Evolutionary conservation across 495 filamentous ascomycete species (phyloP), one percentile per base, ranked within the genome.

Genomic region (Podospora pseudocomata): DNA sequence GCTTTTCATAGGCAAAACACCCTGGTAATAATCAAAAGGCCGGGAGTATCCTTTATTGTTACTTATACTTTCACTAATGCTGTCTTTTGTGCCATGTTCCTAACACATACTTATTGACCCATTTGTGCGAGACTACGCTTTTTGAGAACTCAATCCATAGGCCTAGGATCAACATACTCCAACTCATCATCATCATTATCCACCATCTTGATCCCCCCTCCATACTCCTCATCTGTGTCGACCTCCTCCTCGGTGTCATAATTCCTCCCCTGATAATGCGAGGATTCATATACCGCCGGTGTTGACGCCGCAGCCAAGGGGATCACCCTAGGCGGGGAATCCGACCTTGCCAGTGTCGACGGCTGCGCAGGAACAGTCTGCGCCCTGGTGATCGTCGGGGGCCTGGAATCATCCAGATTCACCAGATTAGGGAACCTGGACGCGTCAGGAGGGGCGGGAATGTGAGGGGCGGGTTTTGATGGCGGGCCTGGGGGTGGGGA

Each of bases 201-300:
- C 1, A 87, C 84, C 79, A 86, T 85, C 53, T 78, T 75, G 57
- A 83, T 83, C 15, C 80, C 75, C 78, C 75, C 39, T 76, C 74
- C 78, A 7, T 80, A 78, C n/a, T 82, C 76, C 20, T 78, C 77
- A n/a, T 79, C 78, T 60, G 78, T 77, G 57, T 73, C 64, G 53
- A 82, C 79, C n/a, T 75, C 71, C 18, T 72, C 68, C 49, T 78
- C 77, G 5, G 77, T 78, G 60, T 80, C 68, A 20, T 76, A 68
- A 49, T 70, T 76, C 20, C 23, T 58, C 4, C 16, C 67, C 1
- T 28, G 44, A 4, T 67, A 58, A 39, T 63, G 59, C 19, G 32
- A 49, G 18, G 65, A 57, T 11, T 28, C 59, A 16, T 49, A 49
- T 0, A 49, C 39, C 39, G 15, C 39, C 9, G 39, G 39, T 3